A percentile compares a stretch with the other conserved stretches of the same genome.
Evolutionary conservation across 768 basidiomycete genomes (phyloP).

Genomic region (Lactarius pseudohatsudake): DNA sequence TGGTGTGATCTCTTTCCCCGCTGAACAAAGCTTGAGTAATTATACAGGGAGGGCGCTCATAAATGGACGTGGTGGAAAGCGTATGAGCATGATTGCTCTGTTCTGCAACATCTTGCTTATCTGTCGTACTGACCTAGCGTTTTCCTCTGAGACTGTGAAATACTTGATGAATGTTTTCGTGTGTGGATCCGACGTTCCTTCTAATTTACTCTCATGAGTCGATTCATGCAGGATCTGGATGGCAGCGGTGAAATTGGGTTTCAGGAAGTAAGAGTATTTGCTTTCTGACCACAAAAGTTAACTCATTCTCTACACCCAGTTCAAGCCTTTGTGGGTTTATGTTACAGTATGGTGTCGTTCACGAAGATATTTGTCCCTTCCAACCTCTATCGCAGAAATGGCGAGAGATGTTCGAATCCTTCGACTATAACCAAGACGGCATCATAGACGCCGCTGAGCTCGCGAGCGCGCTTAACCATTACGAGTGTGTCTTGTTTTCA

Average conservation of each 20-base stretch:
- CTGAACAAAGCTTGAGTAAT: background rate
- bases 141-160: conserved; percentile 8
- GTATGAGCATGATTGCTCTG: background rate
- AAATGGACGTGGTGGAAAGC: conserved; percentile 5
- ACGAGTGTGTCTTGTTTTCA: background rate
- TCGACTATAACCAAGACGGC: conserved; percentile 10
- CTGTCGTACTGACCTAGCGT: background rate
- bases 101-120: background rate
- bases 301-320: background rate
- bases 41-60: conserved; percentile 6
- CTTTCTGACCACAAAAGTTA: background rate
- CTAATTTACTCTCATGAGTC: background rate
- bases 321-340: conserved; percentile 11
- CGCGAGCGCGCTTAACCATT: background rate
- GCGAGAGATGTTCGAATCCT: conserved; percentile 13
- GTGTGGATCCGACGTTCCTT: background rate
- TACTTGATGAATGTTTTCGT: conserved; percentile 16
- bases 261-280: conserved; percentile 2
- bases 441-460: conserved; percentile 12
- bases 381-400: conserved; percentile 5
- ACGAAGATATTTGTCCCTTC: background rate
- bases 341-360: conserved; percentile 1
- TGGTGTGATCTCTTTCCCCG: background rate
- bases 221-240: conserved; percentile 6
- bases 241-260: conserved; percentile 9